Evolutionary conservation across 2,329 filamentous ascomycete species (phyloP), one percentile per base, ranked within the genome.

Genomic region (Juglanconis sp.): DNA sequence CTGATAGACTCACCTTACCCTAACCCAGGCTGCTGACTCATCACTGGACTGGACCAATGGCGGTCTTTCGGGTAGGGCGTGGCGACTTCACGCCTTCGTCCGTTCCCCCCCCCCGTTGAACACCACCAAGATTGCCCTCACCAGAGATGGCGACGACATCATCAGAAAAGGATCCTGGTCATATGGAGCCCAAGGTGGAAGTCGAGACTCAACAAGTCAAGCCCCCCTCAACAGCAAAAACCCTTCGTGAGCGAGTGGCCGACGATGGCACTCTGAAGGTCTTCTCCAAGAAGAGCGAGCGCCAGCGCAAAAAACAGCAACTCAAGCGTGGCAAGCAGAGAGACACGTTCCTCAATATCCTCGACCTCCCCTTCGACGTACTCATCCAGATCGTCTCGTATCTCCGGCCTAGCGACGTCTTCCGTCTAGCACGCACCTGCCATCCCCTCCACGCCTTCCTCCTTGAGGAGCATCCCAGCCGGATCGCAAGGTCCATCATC

Each of bases 351-450:
- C 70, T 64, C 17, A 70, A 73, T 35, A 69, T 84, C 10, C 64
- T 79, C 30, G 75, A 79, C 62, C 73, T 86, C 0, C 83, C 84
- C 0, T 77, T 78, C 15, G 84, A 86, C 67, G 70, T 86, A 2
- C 61, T 85, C 3, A 68, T 81, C 34, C 73, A 78, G 42, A 76
- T 84, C 15, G 62, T 86, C 1, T 66, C 69, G n/a, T 67, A 75
- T 17, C 71, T 84, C 8, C 71, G 65, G 0, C 82, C 84, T 0
- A 80, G 77, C 69, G 82, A 86, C 48, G 65, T 86, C 24, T 75
- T 83, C 65, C 72, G 65, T 1, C 70, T 85, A 3, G 70, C 72
- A 34, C 73, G 74, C 24, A 73, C 80, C 11, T 80, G 73, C 69
- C 74, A 69, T 31, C 63, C 72, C 10, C 75, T 81, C 8, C 71